Base-by-base conservation (phyloP, 2,329 filamentous ascomycete species). In the Calonectria pteridis region DNA sequence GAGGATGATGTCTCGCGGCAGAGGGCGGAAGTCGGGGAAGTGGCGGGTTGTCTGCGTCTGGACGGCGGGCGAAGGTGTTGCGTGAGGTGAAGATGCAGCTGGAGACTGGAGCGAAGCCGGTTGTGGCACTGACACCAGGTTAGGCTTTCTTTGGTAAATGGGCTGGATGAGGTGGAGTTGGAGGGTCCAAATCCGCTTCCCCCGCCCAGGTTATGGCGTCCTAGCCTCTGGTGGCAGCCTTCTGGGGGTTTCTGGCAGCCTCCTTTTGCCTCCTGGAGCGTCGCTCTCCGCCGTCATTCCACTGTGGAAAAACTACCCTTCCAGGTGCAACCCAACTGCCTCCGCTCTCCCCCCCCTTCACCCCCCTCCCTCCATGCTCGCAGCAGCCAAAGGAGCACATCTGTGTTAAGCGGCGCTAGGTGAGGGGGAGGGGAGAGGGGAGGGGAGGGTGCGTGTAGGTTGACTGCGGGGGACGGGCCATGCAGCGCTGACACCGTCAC, bases 111-210 rank as follows among this genome's bases (percentile, higher is more conserved):
- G 31, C 26, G 37, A 64, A 64, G 59, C 59, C 43, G 59, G 59
- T 46, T 40, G 59, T 64, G 59, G 59, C 59, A 64, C 59, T 49
- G 55, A 62, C 55, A 23, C 31, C 23, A 35, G 37, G 63, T 66
- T 66, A 50, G 63, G 63, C 63, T 64, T 49, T 64, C 62, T 64
- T 64, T 35, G 63, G 63, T 50, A 29, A 35, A 66, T 35, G n/a
- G 40, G 55, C 35, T 49, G 43, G 63, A 66, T 66, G 63, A 62
- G 55, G 55, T 62, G 55, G 55, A 62, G 55, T 62, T 40, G 55
- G 55, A 62, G 55, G 55, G 55, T 62, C 55, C 55, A 62, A 62
- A 62, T 62, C 55, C 55, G 33, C 33, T 62, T 62, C 55, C 55
- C 55, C 55, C 55, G 55, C 55, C 35, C 35, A 62, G 55, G 55